Evolutionary conservation across 2,329 filamentous ascomycete species (phyloP), one percentile per base, ranked within the genome.

Genomic region (Trichophyton mentagrophytes): DNA sequence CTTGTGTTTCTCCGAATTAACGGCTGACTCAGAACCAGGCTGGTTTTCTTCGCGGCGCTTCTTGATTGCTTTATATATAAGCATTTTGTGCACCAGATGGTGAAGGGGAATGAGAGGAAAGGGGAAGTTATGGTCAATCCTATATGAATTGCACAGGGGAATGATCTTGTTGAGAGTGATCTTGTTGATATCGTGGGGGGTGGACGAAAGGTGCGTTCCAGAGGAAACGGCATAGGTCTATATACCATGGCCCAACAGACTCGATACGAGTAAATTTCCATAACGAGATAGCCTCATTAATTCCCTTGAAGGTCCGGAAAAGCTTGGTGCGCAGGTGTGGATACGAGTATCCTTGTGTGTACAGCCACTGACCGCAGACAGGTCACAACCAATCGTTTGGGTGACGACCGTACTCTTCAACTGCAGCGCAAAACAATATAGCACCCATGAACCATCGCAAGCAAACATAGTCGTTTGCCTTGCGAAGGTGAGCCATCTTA

Each of bases 1-100:
- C 40, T 64, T 59, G 6, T 53, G 56, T 11, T 53, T 58, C 15
- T 44, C 22, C 9, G 60, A 56, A 25, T 63, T 60, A 15, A 60
- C 49, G 49, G 15, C 22, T 3, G 15, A 4, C 9, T 53, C 49
- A 53, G 49, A 5, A 4, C 22, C 2, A 13, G 49, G 11, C 22
- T 30, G 49, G 13, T 25, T 53, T 25, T 53, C 49, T 36, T 58
- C 56, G 17, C 53, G 58, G 13, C 47, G 59, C 27, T 42, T 33
- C 36, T 59, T 61, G 20, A 61, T 59, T 30, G 60, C 49, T 22
- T 63, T 63, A 53, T 53, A 53, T 9, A 53, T 53, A 30, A 53
- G 22, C 49, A 53, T 53, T 15, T 3, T n/a, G 22, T 2, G 22
- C 3, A 15, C 27, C 7, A 15, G 11, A 6, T 13, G 7, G 25